Base-by-base conservation (phyloP, 345 rosid species). In the Raphanus raphanistrum region DNA sequence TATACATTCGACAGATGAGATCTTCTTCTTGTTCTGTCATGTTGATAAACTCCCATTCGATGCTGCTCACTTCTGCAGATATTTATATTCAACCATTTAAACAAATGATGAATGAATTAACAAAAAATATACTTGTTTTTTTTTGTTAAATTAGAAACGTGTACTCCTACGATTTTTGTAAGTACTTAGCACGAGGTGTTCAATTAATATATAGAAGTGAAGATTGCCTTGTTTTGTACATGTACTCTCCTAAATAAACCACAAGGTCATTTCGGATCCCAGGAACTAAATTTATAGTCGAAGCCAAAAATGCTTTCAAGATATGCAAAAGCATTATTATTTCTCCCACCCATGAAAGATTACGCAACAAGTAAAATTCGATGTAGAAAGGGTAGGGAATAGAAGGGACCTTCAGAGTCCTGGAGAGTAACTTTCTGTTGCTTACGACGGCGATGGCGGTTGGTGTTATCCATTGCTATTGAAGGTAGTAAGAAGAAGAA, bases 21-120 rank as follows among this genome's bases (percentile, higher is more conserved):
- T 90, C 94, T 76, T 86, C 89, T 55, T 90, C 92, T 80, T 86
- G 89, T 65, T 84, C 88, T 5, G 84, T 82, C 92, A 88, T 84
- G 64, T 80, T 73, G 36, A 90, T 83, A 79, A 84, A 80, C 52
- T 87, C 86, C 94, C 94, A 88, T 72, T 83, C 86, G 36, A 79
- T 76, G 38, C 94, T 90, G 69, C 87, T 84, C 29, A 88, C 92
- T 80, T 90, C 94, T 90, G 78, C 71, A 54, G 6, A 41, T n/a
- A 65, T 59, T 41, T 31, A 59, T 58, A 57, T 66, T 9, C 71
- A 38, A 35, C 68, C 27, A 63, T 10, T 11, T n/a, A 68, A 64
- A 32, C 26, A 15, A 2, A 12, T 45, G 52, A 4, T 48, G n/a
- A 50, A 4, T 48, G n/a, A 50, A n/a, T n/a, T n/a, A 50, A 50